Percentiles rank a stretch among this genome's conserved stretches.
These are phyloP conservation scores for Pulveroboletus ravenelii DNA, from an alignment of 768 basidiomycete genomes.

Conservation along the genomic window DNA sequence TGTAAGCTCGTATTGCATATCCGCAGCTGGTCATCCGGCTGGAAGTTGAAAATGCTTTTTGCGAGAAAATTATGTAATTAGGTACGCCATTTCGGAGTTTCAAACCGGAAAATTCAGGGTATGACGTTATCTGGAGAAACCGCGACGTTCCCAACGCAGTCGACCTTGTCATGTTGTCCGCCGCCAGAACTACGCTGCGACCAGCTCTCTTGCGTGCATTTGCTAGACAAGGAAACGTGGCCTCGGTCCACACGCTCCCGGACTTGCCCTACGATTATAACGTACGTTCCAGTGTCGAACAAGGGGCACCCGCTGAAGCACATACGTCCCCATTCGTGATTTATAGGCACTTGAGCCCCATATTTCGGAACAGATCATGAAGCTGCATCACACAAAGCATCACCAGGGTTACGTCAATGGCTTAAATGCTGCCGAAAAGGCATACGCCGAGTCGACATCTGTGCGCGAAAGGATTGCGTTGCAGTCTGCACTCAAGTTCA, in stretches of 20 bases:
- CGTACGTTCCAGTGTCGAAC: conserved; percentile 37
- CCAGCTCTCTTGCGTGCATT: conserved; percentile 45
- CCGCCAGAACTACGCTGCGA: conserved; percentile 41
- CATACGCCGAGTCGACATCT: conserved; percentile 61
- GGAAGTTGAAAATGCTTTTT: neutral
- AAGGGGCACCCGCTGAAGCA: neutral
- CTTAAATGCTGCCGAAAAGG: conserved; percentile 86
- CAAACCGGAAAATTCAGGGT: neutral
- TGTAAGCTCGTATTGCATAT: too few relatives aligned
- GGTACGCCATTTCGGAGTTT: neutral
- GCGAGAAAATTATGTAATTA: conserved; percentile 1
- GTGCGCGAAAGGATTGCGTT: conserved; percentile 76
- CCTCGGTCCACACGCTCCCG: conserved; percentile 69
- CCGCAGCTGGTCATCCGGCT: too few relatives aligned
- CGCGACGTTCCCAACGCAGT: neutral
- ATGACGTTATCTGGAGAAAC: conserved; percentile 11
- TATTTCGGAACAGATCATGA: conserved; percentile 92
- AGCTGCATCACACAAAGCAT: conserved; percentile 87
- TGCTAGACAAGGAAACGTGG: conserved; percentile 35
- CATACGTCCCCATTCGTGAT: neutral
- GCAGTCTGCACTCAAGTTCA: conserved; percentile 93
- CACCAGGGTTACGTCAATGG: conserved; percentile 93
- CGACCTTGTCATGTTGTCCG: conserved; percentile 41
- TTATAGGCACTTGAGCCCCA: conserved; percentile 82
- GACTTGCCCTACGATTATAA: conserved; percentile 77